Evolutionary conservation across 169 alveolate species (phyloP), one percentile per base, ranked within the genome.

Genomic region (Eimeria sp.): DNA sequence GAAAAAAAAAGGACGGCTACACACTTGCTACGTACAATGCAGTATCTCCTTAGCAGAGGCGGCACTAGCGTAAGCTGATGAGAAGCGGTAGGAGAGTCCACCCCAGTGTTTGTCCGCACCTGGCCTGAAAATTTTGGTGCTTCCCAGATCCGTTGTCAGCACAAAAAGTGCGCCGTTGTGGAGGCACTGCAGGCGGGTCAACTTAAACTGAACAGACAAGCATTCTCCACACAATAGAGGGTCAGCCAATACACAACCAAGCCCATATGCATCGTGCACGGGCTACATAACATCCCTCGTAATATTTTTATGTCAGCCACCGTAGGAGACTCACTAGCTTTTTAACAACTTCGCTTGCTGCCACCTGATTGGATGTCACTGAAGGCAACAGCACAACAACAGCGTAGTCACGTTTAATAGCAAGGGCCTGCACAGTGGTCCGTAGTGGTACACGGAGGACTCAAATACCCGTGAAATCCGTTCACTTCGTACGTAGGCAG

Each of bases 161-260:
- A 87, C 37, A 9, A 87, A 52, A 46, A 87, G 83, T 62, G 78
- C 54, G 13, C 83, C 93, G 62, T 33, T 62, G 62, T 87, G 43
- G 72, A 64, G 71, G 82, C 93, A 87, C 52, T 87, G 93, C 20
- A 87, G 83, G 66, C 93, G 93, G 60, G 78, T 46, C 64, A 87
- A 46, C 64, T 64, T 62, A 74, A 62, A 87, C 93, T 87, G 93
- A 60, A 52, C 37, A 64, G 27, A 37, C 58, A 40, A 27, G 66
- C 89, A 49, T 56, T 25, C 49, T 23, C 46, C 89, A 52, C 52
- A 30, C 64, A 58, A 37, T 10, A 33, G 43, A 25, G 66, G 27
- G n/a, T 11, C 43, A 78, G 6, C 23, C 23, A 20, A 37, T 37
- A n/a, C 9, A 16, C 56, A 27, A 66, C 62, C 71, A 46, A 52